phyloP scores from a whole-genome alignment of 2,329 filamentous ascomycete genomes.

The Verticillium nubilum region DNA sequence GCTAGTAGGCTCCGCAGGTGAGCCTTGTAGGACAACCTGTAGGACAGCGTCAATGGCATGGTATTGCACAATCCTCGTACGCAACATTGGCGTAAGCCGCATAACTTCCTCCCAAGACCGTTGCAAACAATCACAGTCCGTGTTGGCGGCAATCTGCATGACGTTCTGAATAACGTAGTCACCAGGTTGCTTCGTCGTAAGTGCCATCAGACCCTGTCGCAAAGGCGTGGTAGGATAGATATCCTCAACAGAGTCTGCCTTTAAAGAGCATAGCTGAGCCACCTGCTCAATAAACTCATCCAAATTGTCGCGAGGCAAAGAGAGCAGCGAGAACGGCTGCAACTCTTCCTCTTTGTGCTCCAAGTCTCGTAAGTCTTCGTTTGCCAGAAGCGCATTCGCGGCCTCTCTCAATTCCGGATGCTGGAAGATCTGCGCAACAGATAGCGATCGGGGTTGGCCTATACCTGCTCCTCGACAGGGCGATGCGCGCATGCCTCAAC shows the following conservation, averaged over 20 bases:
- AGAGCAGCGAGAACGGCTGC: background rate
- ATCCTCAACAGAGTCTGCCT: conserved; percentile 8
- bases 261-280: background rate
- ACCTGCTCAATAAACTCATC: background rate
- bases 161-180: conserved; percentile 13
- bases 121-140: conserved; percentile 11
- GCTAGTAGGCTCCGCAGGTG: background rate
- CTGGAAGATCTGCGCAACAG: conserved; percentile 17
- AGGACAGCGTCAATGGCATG: conserved; percentile 24
- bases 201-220: conserved; percentile 16
- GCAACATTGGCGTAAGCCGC: conserved; percentile 9
- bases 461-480: background rate
- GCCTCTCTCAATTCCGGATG: conserved; percentile 12
- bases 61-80: conserved; percentile 14
- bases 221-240: conserved; percentile 16
- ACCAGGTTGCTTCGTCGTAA: conserved; percentile 15
- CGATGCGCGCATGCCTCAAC: conserved; percentile 2
- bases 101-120: conserved; percentile 13
- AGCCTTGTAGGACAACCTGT: conserved; percentile 38
- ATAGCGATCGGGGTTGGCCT: background rate
- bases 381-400: conserved; percentile 2
- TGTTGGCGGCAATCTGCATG: conserved; percentile 3
- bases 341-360: background rate
- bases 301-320: background rate
- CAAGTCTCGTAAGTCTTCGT: background rate